Evolutionary conservation across 768 basidiomycete species (phyloP).

Genomic region (Lactifluus pinguis): DNA sequence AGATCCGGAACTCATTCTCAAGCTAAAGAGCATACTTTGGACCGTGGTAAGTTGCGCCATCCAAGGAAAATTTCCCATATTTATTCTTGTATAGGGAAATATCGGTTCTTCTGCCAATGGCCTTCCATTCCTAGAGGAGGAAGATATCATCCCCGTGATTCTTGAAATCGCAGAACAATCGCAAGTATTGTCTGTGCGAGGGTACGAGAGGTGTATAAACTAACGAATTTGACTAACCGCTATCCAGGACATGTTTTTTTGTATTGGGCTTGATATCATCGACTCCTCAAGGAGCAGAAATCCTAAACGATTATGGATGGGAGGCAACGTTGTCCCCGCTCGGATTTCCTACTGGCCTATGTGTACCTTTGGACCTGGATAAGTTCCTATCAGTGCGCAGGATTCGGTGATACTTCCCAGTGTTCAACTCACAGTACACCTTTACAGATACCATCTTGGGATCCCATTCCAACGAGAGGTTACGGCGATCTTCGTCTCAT

Average conservation of each 20-base stretch:
- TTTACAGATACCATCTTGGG: conserved; percentile 67
- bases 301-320: conserved; percentile 90
- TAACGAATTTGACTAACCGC: neutral
- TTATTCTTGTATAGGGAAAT: conserved; percentile 57
- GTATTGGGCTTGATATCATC: conserved; percentile 89
- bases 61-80: neutral
- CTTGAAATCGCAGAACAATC: conserved; percentile 89
- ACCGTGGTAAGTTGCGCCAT: conserved; percentile 54
- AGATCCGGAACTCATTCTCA: conserved; percentile 76
- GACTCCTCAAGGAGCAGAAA: conserved; percentile 86
- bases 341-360: conserved; percentile 82
- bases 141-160: conserved; percentile 85
- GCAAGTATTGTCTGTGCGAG: conserved; percentile 81
- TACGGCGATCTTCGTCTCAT: conserved; percentile 40
- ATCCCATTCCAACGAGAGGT: conserved; percentile 27
- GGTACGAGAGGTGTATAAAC: conserved; percentile 43
- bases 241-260: conserved; percentile 87
- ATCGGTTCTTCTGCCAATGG: conserved; percentile 87
- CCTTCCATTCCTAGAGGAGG: conserved; percentile 90
- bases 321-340: conserved; percentile 82
- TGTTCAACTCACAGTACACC: conserved; percentile 2
- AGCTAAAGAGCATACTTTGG: conserved; percentile 94
- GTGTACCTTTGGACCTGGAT: conserved; percentile 77
- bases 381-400: conserved; percentile 66
- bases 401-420: neutral